These are phyloP conservation scores for Cnidoscolus chayamansa DNA, from an alignment of 441 rosid species.

Conservation along the genomic window DNA sequence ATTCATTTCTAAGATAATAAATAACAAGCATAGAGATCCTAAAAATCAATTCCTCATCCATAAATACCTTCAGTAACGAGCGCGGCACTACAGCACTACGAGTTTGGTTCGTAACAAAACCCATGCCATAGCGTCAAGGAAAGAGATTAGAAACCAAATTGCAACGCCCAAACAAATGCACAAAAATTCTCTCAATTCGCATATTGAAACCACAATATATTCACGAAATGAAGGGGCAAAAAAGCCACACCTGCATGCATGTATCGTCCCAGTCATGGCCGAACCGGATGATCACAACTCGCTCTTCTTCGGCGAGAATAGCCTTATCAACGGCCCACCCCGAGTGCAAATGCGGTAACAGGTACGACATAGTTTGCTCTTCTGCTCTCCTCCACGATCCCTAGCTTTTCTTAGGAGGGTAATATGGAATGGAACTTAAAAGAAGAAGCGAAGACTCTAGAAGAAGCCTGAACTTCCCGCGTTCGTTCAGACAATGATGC, in stretches of 20 bases:
- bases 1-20: not conserved
- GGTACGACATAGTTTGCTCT: constrained; percentile 49
- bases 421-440: not conserved
- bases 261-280: constrained; percentile 97
- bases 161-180: not conserved
- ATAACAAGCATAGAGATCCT: not conserved
- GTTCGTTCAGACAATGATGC: not conserved
- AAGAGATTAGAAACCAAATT: not conserved
- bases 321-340: constrained; percentile 93
- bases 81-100: not conserved
- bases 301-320: constrained; percentile 79
- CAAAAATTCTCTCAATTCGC: not conserved
- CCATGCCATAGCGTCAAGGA: not conserved
- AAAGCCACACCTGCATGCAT: constrained; percentile 65
- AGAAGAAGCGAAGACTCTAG: not conserved
- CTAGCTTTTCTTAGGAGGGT: not conserved
- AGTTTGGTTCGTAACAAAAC: not conserved
- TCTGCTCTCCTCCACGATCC: not conserved
- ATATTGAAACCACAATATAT: not conserved
- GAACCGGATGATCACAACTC: constrained; percentile 71
- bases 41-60: not conserved
- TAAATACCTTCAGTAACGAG: not conserved
- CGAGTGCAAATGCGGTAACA: constrained; percentile 79
- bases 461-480: not conserved
- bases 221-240: not conserved